Evolutionary conservation across 176 grass and related monocot species (phyloP).

Genomic region (Raddia guianensis): DNA sequence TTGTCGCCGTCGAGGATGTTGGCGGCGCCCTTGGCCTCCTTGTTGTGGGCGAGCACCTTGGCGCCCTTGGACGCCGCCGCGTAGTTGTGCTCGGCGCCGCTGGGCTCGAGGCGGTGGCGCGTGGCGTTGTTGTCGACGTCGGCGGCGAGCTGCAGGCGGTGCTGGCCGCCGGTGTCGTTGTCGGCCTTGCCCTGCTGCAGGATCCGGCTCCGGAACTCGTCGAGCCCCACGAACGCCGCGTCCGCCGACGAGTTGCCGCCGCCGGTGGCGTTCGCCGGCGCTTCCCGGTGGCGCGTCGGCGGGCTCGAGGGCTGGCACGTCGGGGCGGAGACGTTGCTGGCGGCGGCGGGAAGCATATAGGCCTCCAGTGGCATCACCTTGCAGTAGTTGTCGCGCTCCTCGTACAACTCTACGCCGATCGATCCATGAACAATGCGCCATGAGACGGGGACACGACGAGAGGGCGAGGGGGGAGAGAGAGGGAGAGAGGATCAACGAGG

Average conservation of each 20-base stretch:
- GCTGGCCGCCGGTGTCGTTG: constrained; percentile 3
- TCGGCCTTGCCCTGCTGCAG: constrained; percentile 48
- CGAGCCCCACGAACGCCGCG: constrained; percentile 42
- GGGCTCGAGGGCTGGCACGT: constrained; percentile 38
- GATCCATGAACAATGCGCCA: neutral
- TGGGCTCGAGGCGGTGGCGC: constrained; percentile 77
- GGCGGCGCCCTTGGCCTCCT: constrained; percentile 81
- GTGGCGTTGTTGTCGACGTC: neutral
- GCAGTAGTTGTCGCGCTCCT: constrained; percentile 54
- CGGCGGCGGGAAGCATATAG: constrained; percentile 45
- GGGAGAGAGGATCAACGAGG: no score
- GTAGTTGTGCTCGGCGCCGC: constrained; percentile 80
- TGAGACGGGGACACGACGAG: neutral
- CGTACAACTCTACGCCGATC: constrained; percentile 45
- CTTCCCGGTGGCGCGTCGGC: neutral
- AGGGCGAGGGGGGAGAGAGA: neutral
- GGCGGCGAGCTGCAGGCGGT: neutral
- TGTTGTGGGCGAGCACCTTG: constrained; percentile 82
- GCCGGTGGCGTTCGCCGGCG: neutral
- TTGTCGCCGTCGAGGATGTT: constrained; percentile 75
- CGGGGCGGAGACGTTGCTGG: constrained; percentile 34
- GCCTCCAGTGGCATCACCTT: constrained; percentile 62
- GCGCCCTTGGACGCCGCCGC: constrained; percentile 78
- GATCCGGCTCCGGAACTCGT: constrained; percentile 58
- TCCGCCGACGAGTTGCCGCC: neutral